Conservation (phyloP, 495 filamentous ascomycete genomes). For the Penicillium goetzii region DNA sequence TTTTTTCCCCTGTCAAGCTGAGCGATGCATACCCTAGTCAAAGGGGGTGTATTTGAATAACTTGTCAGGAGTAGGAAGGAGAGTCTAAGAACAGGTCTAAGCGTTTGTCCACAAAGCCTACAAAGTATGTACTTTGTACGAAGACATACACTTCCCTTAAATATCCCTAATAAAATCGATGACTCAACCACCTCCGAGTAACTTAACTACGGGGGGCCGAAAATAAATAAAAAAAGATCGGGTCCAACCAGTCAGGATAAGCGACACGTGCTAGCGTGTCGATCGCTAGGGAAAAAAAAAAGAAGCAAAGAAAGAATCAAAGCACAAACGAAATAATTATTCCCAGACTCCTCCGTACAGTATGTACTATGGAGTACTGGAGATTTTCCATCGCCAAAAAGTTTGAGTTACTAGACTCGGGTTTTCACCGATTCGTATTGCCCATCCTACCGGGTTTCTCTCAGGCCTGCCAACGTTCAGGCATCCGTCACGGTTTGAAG, state of each 20-base stretch:
- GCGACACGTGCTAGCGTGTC: constrained; percentile 38
- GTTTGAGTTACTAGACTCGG: neutral
- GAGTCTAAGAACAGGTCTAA: constrained; percentile 10
- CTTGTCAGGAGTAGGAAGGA: neutral
- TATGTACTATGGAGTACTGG: neutral
- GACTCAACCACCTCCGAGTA: constrained; percentile 19
- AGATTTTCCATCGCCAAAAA: neutral
- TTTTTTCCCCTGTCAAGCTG: constrained; percentile 1
- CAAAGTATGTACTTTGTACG: neutral
- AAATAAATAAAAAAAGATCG: constrained; percentile 2
- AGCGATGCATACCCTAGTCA: neutral
- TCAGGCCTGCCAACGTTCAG: neutral
- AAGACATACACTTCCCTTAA: neutral
- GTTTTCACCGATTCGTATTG: constrained; percentile 21
- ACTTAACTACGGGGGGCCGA: constrained; percentile 7
- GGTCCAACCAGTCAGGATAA: constrained; percentile 13
- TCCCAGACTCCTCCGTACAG: no score
- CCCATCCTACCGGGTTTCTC: constrained; percentile 18
- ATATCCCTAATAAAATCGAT: constrained; percentile 1
- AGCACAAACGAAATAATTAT: constrained; percentile 14
- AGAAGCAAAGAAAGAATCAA: constrained; percentile 16
- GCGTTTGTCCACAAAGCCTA: neutral
- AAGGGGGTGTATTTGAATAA: neutral
- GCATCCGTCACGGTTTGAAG: constrained; percentile 1
- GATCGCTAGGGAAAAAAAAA: constrained; percentile 29